Conservation (phyloP, 176 grass and related monocot genomes). For the Poa annua region DNA sequence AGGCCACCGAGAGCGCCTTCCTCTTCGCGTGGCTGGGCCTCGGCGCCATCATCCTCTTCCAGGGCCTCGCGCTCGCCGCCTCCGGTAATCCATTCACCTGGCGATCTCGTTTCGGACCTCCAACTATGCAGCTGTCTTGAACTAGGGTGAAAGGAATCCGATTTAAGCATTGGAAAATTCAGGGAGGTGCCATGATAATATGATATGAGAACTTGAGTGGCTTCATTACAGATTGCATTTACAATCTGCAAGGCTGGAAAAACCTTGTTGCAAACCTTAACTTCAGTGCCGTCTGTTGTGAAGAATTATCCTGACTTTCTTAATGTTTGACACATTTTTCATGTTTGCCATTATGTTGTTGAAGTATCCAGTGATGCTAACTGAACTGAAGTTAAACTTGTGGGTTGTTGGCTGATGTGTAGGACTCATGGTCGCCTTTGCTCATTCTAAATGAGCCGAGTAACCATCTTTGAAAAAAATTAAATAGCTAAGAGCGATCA, state of each 20-base stretch:
- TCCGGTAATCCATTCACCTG: constrained; percentile 50
- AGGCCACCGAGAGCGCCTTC: constrained; percentile 78
- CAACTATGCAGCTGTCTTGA: neutral
- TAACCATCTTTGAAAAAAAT: neutral
- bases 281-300: neutral
- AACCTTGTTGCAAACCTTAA: no score
- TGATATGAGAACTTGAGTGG: no score
- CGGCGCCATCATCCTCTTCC: constrained; percentile 74
- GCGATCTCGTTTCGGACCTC: neutral
- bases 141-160: neutral
- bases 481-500: neutral
- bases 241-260: no score
- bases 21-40: constrained; percentile 84
- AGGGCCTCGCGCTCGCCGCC: constrained; percentile 83
- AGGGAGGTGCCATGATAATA: no score
- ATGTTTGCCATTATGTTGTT: neutral
- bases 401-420: neutral
- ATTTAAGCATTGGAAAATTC: neutral
- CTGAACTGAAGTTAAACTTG: neutral
- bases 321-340: neutral
- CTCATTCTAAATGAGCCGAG: neutral
- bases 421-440: neutral
- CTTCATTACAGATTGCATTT: no score
- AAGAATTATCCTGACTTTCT: neutral
- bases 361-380: neutral